Evolutionary conservation across 495 filamentous ascomycete genomes (phyloP), one percentile per base, ranked within the genome.

Genomic region (Penicillium antarcticum): DNA sequence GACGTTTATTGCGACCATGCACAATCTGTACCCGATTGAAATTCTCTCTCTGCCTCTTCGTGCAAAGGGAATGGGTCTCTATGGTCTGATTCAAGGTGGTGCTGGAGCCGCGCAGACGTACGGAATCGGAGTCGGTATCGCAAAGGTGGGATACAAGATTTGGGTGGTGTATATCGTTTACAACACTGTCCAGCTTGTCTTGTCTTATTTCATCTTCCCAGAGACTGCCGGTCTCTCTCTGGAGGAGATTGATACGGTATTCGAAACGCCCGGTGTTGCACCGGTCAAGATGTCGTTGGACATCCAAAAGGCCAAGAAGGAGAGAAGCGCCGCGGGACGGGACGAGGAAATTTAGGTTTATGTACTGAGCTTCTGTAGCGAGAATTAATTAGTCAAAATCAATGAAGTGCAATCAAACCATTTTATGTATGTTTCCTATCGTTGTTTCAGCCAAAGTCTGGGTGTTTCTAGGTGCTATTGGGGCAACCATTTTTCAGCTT

Each of bases 241-340:
- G 34, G 72, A 77, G 47, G 68, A 75, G 48, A 77, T 75, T 21
- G 70, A 74, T 51, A 61, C 59, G 6, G 65, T 77, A 29, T 75
- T 77, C 53, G 71, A 75, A 49, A 76, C 72, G 7, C 65, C 67
- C 3, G 74, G 70, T 6, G 65, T 74, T 42, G 42, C 41, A 11
- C 71, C 73, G 1, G 72, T 75, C n/a, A 75, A 74, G 58, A 72
- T 76, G 67, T 71, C 65, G 6, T 51, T 68, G 51, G 67, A 72
- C 60, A 73, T 75, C 9, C 57, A 72, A 34, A 68, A 67, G 37
- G 72, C 72, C n/a, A 73, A 75, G 55, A 67, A 66, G 43, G 63
- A 67, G 42, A 58, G 66, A 53, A 54, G 36, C 2, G 42, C 49
- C 2, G 49, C 55, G 33, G 42, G 24, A 23, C 57, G 56, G 19